Percentiles rank a stretch among this genome's conserved stretches.
Conservation (phyloP, 805 yeast species). For the Tanozyma kutaoensis region DNA sequence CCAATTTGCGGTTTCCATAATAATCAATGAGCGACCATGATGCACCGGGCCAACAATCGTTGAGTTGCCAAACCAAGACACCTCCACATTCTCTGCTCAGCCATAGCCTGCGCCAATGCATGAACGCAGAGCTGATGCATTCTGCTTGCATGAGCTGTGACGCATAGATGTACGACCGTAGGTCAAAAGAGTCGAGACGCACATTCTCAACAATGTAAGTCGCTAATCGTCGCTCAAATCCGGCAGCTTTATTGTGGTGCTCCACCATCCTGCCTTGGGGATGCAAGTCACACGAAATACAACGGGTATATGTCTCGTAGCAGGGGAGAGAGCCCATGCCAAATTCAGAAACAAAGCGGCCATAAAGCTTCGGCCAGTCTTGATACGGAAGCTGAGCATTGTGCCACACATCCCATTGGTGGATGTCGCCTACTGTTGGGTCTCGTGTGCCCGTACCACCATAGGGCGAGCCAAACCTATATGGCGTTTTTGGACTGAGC, state of each 20-base stretch:
- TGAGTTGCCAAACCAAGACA: slow-evolving; percentile 39
- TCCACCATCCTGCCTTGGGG: slow-evolving; percentile 33
- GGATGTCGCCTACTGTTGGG: slow-evolving; percentile 33
- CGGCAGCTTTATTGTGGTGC: slow-evolving; percentile 35
- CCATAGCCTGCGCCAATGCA: slow-evolving; percentile 37
- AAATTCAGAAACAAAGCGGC: slow-evolving; percentile 39
- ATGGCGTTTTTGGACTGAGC: slow-evolving; percentile 13
- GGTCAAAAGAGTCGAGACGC: slow-evolving; percentile 16
- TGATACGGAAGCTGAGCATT: slow-evolving; percentile 37
- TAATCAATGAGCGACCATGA: slow-evolving; percentile 37
- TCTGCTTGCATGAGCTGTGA: slow-evolving; percentile 42
- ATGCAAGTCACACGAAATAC: slow-evolving; percentile 23
- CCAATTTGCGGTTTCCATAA: slow-evolving; percentile 29
- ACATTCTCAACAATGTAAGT: slow-evolving; percentile 33
- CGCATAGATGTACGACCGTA: slow-evolving; percentile 33
- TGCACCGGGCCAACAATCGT: slow-evolving; percentile 41
- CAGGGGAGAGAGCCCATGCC: slow-evolving; percentile 38
- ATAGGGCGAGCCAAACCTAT: slow-evolving; percentile 39
- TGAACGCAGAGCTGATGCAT: slow-evolving; percentile 31
- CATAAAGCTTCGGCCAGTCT: slow-evolving; percentile 31
- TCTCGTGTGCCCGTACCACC: slow-evolving; percentile 19
- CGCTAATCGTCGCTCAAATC: slow-evolving; percentile 32
- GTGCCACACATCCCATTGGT: slow-evolving; percentile 49
- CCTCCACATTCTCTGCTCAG: slow-evolving; percentile 27
- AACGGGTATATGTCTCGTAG: slow-evolving; percentile 18